A percentile compares a stretch with the other conserved stretches of the same genome.
These are phyloP conservation scores for Fraxinus floribunda DNA, from an alignment of 305 asterid species.

Conservation along the genomic window DNA sequence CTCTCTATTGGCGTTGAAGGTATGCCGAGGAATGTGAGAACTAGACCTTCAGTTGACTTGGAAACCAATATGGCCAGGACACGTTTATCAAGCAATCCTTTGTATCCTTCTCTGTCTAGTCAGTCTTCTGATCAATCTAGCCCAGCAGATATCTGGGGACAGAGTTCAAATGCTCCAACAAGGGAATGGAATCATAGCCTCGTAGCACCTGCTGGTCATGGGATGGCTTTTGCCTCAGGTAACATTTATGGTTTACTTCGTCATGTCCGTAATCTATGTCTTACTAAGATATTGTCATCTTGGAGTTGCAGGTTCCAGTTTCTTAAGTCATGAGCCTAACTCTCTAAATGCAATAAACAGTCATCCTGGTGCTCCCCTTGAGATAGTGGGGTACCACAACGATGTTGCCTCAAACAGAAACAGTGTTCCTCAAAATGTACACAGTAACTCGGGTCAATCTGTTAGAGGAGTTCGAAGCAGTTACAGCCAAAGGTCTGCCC, in stretches of 20 bases:
- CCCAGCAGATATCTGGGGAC: slow-evolving; percentile 45
- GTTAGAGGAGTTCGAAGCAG: slow-evolving; percentile 57
- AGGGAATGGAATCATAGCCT: slow-evolving; percentile 52
- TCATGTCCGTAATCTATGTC: background rate
- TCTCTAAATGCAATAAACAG: slow-evolving; percentile 35
- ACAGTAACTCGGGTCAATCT: slow-evolving; percentile 39
- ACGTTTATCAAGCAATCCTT: slow-evolving; percentile 41
- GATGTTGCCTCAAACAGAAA: slow-evolving; percentile 45
- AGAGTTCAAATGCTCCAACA: slow-evolving; percentile 40
- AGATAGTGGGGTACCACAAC: slow-evolving; percentile 43
- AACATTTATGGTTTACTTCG: slow-evolving; percentile 27
- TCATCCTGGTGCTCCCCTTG: slow-evolving; percentile 48
- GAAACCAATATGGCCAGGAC: slow-evolving; percentile 45
- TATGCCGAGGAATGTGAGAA: slow-evolving; percentile 62
- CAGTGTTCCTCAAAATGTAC: slow-evolving; percentile 40
- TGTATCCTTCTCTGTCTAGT: slow-evolving; percentile 37
- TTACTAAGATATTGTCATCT: slow-evolving; percentile 23
- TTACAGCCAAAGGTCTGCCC: slow-evolving; percentile 48
- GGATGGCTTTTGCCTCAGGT: slow-evolving; percentile 54
- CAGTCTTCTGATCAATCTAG: slow-evolving; percentile 41
- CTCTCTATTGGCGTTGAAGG: slow-evolving; percentile 57
- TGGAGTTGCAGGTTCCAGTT: slow-evolving; percentile 49
- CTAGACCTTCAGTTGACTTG: slow-evolving; percentile 51
- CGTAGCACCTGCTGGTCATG: slow-evolving; percentile 46
- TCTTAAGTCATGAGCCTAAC: slow-evolving; percentile 47